A percentile compares a stretch with the other conserved stretches of the same genome.
Conservation (phyloP, 805 yeast genomes). For the Monosporozyma servazzii region DNA sequence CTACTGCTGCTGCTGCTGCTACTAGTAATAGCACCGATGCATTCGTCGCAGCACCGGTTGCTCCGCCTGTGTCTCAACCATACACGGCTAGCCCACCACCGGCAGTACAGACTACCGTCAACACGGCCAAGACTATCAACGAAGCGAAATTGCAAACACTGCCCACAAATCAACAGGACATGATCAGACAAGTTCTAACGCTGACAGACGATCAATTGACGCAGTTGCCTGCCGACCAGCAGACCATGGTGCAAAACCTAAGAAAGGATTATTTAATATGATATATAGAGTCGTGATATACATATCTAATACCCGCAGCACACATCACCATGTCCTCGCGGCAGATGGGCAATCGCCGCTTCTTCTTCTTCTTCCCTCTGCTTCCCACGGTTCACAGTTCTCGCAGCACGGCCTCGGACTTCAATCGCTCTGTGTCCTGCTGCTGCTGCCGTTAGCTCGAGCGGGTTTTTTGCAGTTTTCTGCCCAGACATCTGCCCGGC, state of each 20-base stretch:
- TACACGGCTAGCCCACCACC: not conserved
- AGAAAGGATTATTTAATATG: slow-evolving; percentile 41
- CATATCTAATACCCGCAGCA: not conserved
- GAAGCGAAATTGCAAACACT: slow-evolving; percentile 45
- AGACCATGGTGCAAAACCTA: slow-evolving; percentile 44
- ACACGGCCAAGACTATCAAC: slow-evolving; percentile 27
- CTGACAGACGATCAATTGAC: slow-evolving; percentile 37
- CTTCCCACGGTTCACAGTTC: not conserved
- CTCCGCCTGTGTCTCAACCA: slow-evolving; percentile 5
- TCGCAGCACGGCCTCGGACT: not conserved
- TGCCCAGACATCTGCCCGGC: too few species aligned
- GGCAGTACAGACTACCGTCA: slow-evolving; percentile 6
- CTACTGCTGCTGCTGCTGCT: not conserved
- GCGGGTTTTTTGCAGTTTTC: too few species aligned
- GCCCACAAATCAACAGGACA: slow-evolving; percentile 48
- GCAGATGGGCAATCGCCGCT: not conserved
- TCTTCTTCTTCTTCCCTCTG: too few species aligned
- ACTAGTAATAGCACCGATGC: slow-evolving; percentile 4
- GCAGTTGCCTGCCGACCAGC: slow-evolving; percentile 38
- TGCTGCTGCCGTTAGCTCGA: too few species aligned
- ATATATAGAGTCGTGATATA: not conserved
- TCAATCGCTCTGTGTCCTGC: not conserved
- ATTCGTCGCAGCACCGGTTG: slow-evolving; percentile 1
- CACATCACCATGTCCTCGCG: not conserved
- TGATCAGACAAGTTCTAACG: slow-evolving; percentile 41